A percentile compares a stretch with the other conserved stretches of the same genome.
Evolutionary conservation across 2,329 filamentous ascomycete species (phyloP).

Genomic region (Elsinoe australis): DNA sequence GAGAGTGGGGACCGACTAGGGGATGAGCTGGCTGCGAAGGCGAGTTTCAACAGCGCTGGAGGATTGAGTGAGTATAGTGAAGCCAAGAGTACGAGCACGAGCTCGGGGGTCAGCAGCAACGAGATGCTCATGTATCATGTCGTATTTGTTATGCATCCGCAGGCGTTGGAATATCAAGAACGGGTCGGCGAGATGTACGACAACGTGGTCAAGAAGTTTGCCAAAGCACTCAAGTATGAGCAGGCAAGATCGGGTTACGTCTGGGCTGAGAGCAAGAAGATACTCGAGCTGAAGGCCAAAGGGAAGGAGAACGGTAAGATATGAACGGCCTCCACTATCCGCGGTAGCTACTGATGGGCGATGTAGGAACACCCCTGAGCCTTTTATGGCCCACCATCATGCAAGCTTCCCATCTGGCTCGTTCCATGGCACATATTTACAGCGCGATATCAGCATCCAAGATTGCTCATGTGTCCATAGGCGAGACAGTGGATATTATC

Average conservation of each 20-base stretch:
- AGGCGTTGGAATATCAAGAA: conserved; percentile 65
- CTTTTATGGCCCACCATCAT: conserved; percentile 64
- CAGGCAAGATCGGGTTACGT: conserved; percentile 87
- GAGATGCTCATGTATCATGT: conserved; percentile 98
- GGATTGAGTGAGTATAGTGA: conserved; percentile 12
- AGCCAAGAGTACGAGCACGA: conserved; percentile 23
- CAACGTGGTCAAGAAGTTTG: conserved; percentile 84
- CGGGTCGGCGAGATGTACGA: conserved; percentile 73
- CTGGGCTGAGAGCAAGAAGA: conserved; percentile 79
- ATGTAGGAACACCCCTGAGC: conserved; percentile 49
- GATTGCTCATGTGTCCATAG: conserved; percentile 76
- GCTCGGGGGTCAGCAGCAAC: conserved; percentile 28
- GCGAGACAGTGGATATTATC: conserved; percentile 53
- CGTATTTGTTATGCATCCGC: conserved; percentile 81
- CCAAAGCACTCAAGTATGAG: conserved; percentile 85
- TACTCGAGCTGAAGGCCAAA: conserved; percentile 73
- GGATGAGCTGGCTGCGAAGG: conserved; percentile 6
- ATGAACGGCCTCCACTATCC: not conserved
- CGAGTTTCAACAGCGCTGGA: conserved; percentile 6
- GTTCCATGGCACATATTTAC: conserved; percentile 74
- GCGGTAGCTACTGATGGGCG: not conserved
- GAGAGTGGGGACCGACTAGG: not conserved
- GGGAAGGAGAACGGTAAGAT: conserved; percentile 44
- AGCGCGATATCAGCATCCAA: conserved; percentile 73
- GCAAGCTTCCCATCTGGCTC: conserved; percentile 67